Conservation (phyloP, 108 stramenopile species). For the Nannochloropsis gaditana region DNA sequence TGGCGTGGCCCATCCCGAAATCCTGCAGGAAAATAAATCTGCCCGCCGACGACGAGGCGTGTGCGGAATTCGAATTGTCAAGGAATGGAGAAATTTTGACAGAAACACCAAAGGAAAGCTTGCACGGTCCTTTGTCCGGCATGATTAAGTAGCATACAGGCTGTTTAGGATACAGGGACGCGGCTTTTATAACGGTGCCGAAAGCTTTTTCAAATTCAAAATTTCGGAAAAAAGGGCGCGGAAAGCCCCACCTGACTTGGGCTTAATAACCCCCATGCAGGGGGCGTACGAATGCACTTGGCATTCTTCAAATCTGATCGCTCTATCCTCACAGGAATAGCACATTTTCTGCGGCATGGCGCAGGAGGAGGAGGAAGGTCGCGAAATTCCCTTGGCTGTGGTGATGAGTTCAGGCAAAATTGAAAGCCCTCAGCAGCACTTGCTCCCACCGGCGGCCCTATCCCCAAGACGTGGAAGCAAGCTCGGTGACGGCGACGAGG, state of each 20-base stretch:
- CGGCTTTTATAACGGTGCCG: too few species aligned
- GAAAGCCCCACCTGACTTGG: neutral
- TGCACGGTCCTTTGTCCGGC: too few species aligned
- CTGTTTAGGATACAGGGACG: too few species aligned
- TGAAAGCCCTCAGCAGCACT: neutral
- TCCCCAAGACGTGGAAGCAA: neutral
- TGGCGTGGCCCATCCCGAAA: too few species aligned
- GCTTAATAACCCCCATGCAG: neutral
- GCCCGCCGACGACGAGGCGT: too few species aligned
- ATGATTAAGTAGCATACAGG: too few species aligned
- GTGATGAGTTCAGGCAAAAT: neutral
- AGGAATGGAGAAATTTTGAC: too few species aligned
- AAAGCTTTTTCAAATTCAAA: too few species aligned
- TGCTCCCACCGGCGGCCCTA: neutral
- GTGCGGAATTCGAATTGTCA: too few species aligned
- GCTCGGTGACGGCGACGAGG: neutral
- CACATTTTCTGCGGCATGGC: neutral
- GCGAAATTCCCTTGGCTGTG: neutral
- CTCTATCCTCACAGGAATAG: neutral
- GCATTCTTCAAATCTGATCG: neutral
- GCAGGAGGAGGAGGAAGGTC: neutral
- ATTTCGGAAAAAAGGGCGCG: neutral
- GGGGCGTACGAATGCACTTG: neutral
- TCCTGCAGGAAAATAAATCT: too few species aligned
- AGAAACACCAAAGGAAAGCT: too few species aligned